Percentiles rank a stretch among this genome's conserved stretches.
phyloP scores from a whole-genome alignment of 176 grass and related monocot species.

The Aegilops umbellulata region DNA sequence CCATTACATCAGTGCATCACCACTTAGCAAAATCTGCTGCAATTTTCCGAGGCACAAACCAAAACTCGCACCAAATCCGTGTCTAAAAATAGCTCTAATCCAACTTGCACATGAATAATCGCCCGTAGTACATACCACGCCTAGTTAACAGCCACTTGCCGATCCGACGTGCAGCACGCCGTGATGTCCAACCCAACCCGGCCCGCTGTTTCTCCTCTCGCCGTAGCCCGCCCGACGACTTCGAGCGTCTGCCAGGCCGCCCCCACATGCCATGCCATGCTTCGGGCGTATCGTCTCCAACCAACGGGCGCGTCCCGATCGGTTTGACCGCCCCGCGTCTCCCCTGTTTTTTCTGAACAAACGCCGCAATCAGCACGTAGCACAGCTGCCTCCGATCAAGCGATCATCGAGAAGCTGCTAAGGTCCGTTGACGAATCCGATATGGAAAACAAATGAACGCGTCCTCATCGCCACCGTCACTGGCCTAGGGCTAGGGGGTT shows the following conservation, averaged over 20 bases:
- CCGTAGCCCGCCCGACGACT: constrained; percentile 19
- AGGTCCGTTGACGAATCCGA: constrained; percentile 30
- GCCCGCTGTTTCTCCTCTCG: neutral
- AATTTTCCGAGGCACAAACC: neutral
- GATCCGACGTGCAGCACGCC: constrained; percentile 18
- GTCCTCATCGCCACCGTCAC: constrained; percentile 13
- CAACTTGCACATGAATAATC: neutral
- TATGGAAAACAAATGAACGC: neutral
- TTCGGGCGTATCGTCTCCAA: constrained; percentile 18
- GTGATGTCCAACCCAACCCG: neutral
- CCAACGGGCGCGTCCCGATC: constrained; percentile 5
- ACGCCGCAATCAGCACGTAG: constrained; percentile 7
- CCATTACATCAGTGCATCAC: constrained; percentile 7
- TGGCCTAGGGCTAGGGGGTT: neutral
- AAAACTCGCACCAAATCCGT: constrained; percentile 11
- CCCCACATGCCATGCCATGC: constrained; percentile 15
- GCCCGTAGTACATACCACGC: neutral
- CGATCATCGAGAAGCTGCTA: neutral
- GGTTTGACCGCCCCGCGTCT: constrained; percentile 30
- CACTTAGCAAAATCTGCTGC: neutral
- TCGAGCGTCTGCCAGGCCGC: neutral
- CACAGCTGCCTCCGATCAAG: constrained; percentile 6
- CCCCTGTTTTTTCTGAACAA: neutral
- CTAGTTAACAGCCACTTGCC: constrained; percentile 23
- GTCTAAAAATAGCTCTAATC: neutral